Base-by-base conservation (phyloP, 257 asterid species). In the Capsicum chinense region DNA sequence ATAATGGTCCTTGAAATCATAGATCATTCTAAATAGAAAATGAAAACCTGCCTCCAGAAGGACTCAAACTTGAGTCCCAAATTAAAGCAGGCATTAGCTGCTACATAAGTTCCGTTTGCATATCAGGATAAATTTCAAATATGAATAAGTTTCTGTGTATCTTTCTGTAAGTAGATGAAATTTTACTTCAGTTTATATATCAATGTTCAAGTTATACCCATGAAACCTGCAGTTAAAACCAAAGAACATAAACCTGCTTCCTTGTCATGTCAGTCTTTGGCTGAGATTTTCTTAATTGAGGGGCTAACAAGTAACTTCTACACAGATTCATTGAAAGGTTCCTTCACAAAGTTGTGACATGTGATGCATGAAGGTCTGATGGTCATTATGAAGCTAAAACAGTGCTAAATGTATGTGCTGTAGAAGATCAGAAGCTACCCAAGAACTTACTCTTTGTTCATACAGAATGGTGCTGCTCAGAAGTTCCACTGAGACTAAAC, bases 391-490 rank as follows among this genome's bases (percentile, higher is more conserved):
- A 52, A 78, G 58, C 50, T 21, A 54, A 52, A 78, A 78, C 15
- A 21, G 60, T 26, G 64, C 14, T 78, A 78, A 78, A 78, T 78
- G 64, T 78, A 78, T 78, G 64, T 54, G 64, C 26, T 78, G 50
- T 54, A 78, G 64, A 39, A 39, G 44, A 39, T 5, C 3, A 39
- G 44, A 78, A 37, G 82, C 82, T 78, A 54, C 48, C 60, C 82
- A 78, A 26, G 82, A 79, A 69, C 98, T 92, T 92, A 95, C 99
- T 79, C 71, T 89, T 89, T 92, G 97, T 90, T 93, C 98, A 83
- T 92, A 91, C 37, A 93, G 87, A 81, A 88, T 83, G 82, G 90
- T 91, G 90, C 92, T 88, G 88, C 89, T 88, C 85, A 95, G 88
- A 88, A 95, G 91, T 86, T 90, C 91, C 88, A 89, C 86, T 19